Conservation (phyloP, 2,329 filamentous ascomycete genomes). For the Pyrenochaeta sp. region DNA sequence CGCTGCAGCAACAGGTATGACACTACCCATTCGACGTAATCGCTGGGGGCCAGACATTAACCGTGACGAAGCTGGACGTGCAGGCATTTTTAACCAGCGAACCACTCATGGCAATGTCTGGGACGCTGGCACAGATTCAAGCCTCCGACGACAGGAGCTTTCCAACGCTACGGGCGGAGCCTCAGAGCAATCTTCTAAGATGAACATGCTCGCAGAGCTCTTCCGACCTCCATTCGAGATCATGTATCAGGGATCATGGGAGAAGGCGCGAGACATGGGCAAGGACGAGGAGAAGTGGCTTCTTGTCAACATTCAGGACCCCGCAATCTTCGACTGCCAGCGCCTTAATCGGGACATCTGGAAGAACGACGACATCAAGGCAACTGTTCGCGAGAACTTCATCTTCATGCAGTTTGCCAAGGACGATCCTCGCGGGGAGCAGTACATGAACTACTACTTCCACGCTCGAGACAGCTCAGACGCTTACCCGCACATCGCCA, state of each 20-base stretch:
- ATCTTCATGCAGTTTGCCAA: conserved; percentile 95
- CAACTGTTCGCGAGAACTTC: conserved; percentile 90
- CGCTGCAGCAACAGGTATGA: conserved; percentile 38
- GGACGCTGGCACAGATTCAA: conserved; percentile 59
- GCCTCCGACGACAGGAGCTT: conserved; percentile 60
- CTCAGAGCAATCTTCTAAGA: conserved; percentile 72
- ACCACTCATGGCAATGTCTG: conserved; percentile 63
- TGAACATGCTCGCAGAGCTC: conserved; percentile 83
- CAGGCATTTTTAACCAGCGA: conserved; percentile 76
- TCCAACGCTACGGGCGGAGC: conserved; percentile 69
- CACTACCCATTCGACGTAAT: too few relatives aligned
- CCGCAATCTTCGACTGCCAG: conserved; percentile 93
- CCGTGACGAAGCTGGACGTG: too few relatives aligned
- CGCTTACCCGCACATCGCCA: conserved; percentile 94
- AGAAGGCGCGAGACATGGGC: conserved; percentile 82
- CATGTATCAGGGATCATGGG: conserved; percentile 81
- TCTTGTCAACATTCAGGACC: conserved; percentile 92
- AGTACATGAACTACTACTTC: conserved; percentile 93
- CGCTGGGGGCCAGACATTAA: too few relatives aligned
- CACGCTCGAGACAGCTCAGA: conserved; percentile 78
- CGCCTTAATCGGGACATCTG: conserved; percentile 92
- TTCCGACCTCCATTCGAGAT: conserved; percentile 93
- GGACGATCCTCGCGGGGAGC: conserved; percentile 76
- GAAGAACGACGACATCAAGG: conserved; percentile 82
- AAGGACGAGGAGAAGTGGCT: conserved; percentile 94